Evolutionary conservation across 805 yeast species (phyloP).

Genomic region (Candida succiphila): DNA sequence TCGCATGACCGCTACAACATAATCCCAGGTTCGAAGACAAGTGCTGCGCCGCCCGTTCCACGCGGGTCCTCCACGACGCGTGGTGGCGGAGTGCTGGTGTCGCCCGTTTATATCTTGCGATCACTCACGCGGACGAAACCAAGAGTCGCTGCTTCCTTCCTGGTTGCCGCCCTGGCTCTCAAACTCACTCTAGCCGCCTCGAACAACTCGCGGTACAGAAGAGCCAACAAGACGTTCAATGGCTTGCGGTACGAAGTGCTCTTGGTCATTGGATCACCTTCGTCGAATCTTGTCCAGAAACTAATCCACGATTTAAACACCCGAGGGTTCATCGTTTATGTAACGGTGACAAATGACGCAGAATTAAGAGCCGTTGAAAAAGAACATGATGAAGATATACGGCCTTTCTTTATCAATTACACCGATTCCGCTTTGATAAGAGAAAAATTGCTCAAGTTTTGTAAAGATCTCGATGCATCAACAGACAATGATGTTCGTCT

Average conservation of each 20-base stretch:
- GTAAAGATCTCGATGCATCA: conserved; percentile 36
- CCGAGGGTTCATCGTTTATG: conserved; percentile 74
- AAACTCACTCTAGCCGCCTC: too few species aligned
- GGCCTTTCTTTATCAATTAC: conserved; percentile 41
- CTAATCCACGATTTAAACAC: conserved; percentile 66
- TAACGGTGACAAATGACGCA: conserved; percentile 57
- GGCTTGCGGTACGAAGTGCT: conserved; percentile 75
- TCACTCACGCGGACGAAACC: neutral
- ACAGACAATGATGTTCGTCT: conserved; percentile 21
- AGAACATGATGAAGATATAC: conserved; percentile 60
- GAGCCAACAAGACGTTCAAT: conserved; percentile 52
- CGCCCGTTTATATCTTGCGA: too few species aligned
- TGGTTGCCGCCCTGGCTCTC: too few species aligned
- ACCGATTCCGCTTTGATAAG: conserved; percentile 19
- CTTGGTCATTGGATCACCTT: conserved; percentile 65
- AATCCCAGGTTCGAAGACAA: too few species aligned
- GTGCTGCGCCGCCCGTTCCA: too few species aligned
- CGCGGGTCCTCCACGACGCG: too few species aligned
- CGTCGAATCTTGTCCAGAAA: conserved; percentile 61
- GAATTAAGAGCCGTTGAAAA: conserved; percentile 42
- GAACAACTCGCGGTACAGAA: too few species aligned
- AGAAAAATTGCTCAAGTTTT: conserved; percentile 38
- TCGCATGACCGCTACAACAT: too few species aligned
- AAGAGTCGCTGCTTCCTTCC: neutral
- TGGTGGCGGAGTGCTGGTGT: too few species aligned